Evolutionary conservation across 202 grass and related monocot species (phyloP).

Genomic region (Bolboschoenoplectus hybrid): DNA sequence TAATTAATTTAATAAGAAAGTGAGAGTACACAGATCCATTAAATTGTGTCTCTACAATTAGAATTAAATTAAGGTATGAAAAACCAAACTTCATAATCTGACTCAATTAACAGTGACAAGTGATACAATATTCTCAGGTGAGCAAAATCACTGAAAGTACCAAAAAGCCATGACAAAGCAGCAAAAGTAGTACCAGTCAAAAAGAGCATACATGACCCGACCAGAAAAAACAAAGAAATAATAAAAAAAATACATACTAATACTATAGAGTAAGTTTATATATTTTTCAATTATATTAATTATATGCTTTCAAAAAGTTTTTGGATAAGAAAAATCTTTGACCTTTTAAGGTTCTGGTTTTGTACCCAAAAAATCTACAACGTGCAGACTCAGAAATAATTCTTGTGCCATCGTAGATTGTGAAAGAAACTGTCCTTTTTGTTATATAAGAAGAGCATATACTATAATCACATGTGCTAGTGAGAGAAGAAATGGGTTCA

Average conservation of each 20-base stretch:
- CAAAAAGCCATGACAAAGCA: conserved; percentile 16
- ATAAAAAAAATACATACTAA: not conserved
- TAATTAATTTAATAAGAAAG: too few relatives aligned
- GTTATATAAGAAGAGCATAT: conserved; percentile 34
- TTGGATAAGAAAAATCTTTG: conserved; percentile 34
- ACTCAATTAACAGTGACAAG: not conserved
- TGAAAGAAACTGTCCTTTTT: conserved; percentile 26
- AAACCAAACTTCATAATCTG: not conserved
- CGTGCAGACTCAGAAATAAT: conserved; percentile 41
- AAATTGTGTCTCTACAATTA: not conserved
- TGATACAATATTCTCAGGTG: not conserved
- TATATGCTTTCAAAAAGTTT: not conserved
- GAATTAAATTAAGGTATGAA: not conserved
- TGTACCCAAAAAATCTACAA: conserved; percentile 31
- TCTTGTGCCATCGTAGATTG: conserved; percentile 29
- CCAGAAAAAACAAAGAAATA: conserved; percentile 2
- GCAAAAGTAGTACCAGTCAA: conserved; percentile 5
- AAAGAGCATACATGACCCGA: not conserved
- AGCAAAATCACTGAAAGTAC: conserved; percentile 12
- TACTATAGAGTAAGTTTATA: not conserved
- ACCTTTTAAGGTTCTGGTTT: conserved; percentile 28
- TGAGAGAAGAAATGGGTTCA: conserved; percentile 19
- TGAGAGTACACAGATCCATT: too few relatives aligned
- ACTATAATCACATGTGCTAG: conserved; percentile 39
- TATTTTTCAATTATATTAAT: not conserved